Base-by-base conservation (phyloP, 2,329 filamentous ascomycete species). In the Ophiocordyceps australis region DNA sequence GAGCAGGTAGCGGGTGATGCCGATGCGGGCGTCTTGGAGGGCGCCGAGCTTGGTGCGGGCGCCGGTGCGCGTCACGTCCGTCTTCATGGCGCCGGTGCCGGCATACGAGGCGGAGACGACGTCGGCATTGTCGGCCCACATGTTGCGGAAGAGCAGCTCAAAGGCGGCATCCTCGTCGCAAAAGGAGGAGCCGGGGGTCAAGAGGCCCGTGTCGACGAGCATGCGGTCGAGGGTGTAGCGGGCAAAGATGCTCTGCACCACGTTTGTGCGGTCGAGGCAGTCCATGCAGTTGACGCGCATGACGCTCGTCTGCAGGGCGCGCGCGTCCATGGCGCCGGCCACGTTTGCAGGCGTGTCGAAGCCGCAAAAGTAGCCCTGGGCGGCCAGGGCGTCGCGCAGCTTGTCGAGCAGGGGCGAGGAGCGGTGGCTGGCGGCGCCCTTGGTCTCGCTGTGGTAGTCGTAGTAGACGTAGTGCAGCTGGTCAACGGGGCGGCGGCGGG, bases 221-320 rank as follows among this genome's bases (percentile, higher is more conserved):
- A 93, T 89, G 35, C 83, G 75, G 33, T 85, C 85, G 21, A 98
- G 59, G 10, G 81, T 79, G 67, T 74, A 85, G 26, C 86, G 76
- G 8, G 80, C 89, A 30, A 98, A 69, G 78, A 95, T 93, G 49
- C 82, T 92, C 54, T 98, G 89, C 4, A 98, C 82, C 6, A 98
- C 85, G 41, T 98, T 98, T 27, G 89, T 98, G 27, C 89, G 78
- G 51, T 98, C 89, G 10, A 98, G 67, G 38, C 91, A 98, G 52
- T 98, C 89, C 89, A 98, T 98, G 56, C 89, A 98, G 50, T 98
- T 98, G 20, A 89, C 94, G 28, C 89, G 75, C 35, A 98, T 85
- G 11, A 95, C 85, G 32, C 80, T 83, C 2, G 73, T 81, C 59
- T 98, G 89, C 35, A 70, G 64, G 33, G 69, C 74, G 35, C 83